These are phyloP conservation scores for Dioscorea zingiberensis DNA, from an alignment of 106 monocot genomes.

Conservation along the genomic window DNA sequence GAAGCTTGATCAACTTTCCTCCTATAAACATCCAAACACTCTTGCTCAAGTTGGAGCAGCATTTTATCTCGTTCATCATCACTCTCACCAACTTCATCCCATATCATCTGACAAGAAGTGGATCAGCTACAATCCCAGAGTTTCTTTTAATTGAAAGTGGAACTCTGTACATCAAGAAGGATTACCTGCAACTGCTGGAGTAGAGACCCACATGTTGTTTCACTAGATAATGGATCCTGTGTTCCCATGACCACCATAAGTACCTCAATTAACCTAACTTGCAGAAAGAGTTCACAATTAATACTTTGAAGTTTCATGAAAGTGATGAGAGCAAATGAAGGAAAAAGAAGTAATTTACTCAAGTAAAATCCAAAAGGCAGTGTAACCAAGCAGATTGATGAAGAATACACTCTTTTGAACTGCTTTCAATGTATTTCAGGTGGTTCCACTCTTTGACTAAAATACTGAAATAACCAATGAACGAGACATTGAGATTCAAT, in stretches of 20 bases:
- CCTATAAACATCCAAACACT: conserved; percentile 95
- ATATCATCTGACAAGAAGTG: conserved; percentile 49
- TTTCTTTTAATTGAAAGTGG: background rate
- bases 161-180: background rate
- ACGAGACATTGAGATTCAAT: no score
- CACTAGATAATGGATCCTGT: conserved; percentile 22
- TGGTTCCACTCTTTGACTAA: no score
- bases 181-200: conserved; percentile 61
- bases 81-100: conserved; percentile 97
- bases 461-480: no score
- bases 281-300: background rate
- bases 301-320: background rate
- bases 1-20: conserved; percentile 88
- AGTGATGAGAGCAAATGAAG: background rate
- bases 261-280: conserved; percentile 1
- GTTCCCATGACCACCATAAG: conserved; percentile 36
- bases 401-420: no score
- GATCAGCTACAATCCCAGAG: background rate
- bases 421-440: no score
- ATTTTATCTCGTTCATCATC: conserved; percentile 87
- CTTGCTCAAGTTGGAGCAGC: conserved; percentile 86
- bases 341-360: background rate
- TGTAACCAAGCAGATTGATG: background rate
- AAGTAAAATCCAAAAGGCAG: background rate
- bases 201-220: conserved; percentile 49